These are phyloP conservation scores for Aspergillus clavatus DNA, from an alignment of 2,329 filamentous ascomycete species.

Conservation along the genomic window DNA sequence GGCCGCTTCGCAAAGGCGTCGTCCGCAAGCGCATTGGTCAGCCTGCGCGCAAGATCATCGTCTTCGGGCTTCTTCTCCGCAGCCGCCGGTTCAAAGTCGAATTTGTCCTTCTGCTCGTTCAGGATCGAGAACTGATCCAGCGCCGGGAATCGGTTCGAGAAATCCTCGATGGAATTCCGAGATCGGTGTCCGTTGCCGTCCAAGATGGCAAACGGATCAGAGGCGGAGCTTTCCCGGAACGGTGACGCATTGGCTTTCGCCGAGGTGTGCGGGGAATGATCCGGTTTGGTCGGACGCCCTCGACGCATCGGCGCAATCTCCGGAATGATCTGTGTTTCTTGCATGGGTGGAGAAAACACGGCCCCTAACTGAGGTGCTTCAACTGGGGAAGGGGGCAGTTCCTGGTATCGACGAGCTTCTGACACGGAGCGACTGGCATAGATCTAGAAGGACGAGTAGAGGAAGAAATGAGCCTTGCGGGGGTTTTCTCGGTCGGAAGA, in stretches of 20 bases:
- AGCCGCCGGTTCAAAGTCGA: constrained; percentile 68
- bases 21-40: constrained; percentile 74
- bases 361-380: constrained; percentile 67
- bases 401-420: constrained; percentile 58
- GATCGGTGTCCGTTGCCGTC: constrained; percentile 59
- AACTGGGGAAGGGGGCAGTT: constrained; percentile 54
- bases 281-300: constrained; percentile 62
- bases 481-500: too few species aligned
- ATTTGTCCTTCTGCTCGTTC: constrained; percentile 77
- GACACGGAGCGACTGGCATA: constrained; percentile 62
- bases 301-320: constrained; percentile 92
- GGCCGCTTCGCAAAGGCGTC: constrained; percentile 65
- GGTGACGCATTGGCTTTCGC: constrained; percentile 63
- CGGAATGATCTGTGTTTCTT: constrained; percentile 69
- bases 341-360: constrained; percentile 69
- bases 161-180: constrained; percentile 62
- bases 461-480: too few species aligned
- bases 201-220: constrained; percentile 86
- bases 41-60: constrained; percentile 58
- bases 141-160: constrained; percentile 80
- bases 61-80: constrained; percentile 41
- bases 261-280: constrained; percentile 42
- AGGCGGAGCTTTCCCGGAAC: constrained; percentile 57
- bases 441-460: constrained; percentile 50
- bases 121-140: constrained; percentile 89